These are phyloP conservation scores for Liquidambar formosana DNA, from an alignment of 164 flowering plant species.

Conservation along the genomic window DNA sequence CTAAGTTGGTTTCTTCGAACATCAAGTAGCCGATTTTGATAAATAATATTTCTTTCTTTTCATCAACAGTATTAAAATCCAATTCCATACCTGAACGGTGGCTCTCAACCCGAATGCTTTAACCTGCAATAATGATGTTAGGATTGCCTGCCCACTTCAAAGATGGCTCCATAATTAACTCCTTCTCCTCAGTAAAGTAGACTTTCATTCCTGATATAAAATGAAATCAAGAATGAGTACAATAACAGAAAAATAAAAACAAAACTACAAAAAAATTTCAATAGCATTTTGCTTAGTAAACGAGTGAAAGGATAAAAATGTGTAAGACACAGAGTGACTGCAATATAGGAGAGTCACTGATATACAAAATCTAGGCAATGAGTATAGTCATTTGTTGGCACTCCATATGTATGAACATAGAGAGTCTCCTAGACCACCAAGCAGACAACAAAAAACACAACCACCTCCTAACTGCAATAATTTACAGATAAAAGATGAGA, in stretches of 20 bases:
- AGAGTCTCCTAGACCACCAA: not conserved
- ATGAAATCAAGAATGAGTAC: not conserved
- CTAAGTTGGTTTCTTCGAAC: not conserved
- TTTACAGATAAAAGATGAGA: not conserved
- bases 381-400: not conserved
- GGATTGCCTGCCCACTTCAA: conserved; percentile 99
- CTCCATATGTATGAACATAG: conserved; percentile 1
- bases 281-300: conserved; percentile 1
- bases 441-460: not conserved
- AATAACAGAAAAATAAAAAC: not conserved
- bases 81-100: conserved; percentile 49
- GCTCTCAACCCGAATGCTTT: conserved; percentile 93
- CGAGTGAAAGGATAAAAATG: not conserved
- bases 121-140: conserved; percentile 66
- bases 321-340: not conserved
- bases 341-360: not conserved
- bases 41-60: not conserved
- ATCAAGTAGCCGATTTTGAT: not conserved
- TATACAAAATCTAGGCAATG: not conserved
- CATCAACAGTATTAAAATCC: not conserved
- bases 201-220: conserved; percentile 83
- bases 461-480: not conserved
- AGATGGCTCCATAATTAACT: conserved; percentile 88
- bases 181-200: conserved; percentile 88
- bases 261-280: not conserved